Evolutionary conservation across 306 rosid species (phyloP), one percentile per base, ranked within the genome.

Genomic region (Benincasa hispida): DNA sequence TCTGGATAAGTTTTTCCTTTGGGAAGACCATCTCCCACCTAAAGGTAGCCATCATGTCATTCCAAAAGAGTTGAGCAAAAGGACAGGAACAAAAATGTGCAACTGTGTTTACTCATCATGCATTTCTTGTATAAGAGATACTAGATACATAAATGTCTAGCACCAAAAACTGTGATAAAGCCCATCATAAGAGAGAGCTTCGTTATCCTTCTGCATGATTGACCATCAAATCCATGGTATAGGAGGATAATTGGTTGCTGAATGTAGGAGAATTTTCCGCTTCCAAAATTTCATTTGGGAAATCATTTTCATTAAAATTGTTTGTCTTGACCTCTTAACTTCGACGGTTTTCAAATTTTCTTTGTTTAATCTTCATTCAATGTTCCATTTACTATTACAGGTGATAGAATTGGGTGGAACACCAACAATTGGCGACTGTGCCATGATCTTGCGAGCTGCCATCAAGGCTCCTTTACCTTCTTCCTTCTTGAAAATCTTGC

Each of bases 401-500:
- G 93, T 91, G 63, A 86, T 94, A 74, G 93, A 91, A 80, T 81
- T 94, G 88, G 96, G 97, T 77, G 97, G 95, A 80, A 85, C 80
- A 60, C 99, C 99, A 42, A 92, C 99, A 17, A 83, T 92, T 74
- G 99, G 93, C 34, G 99, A 94, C 82, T 89, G 95, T 90, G 93
- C 97, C 56, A 76, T 90, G 88, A 89, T 92, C 78, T 80, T 92
- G 85, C 99, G 95, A 34, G 97, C 95, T 65, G 92, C 99, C 54
- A 80, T 88, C 81, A 94, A 74, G 83, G 93, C 93, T 78, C 97
- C 97, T 76, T 70, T 90, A 55, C 99, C 97, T 48, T 90, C 96
- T 47, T 84, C 88, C 76, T 92, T 94, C 91, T 87, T 94, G 89
- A 85, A 84, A 76, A 94, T 92, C 84, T 84, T 94, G 88, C 97